These are phyloP conservation scores for Heteromeles arbutifolia DNA, from an alignment of 306 rosid species.

Conservation along the genomic window DNA sequence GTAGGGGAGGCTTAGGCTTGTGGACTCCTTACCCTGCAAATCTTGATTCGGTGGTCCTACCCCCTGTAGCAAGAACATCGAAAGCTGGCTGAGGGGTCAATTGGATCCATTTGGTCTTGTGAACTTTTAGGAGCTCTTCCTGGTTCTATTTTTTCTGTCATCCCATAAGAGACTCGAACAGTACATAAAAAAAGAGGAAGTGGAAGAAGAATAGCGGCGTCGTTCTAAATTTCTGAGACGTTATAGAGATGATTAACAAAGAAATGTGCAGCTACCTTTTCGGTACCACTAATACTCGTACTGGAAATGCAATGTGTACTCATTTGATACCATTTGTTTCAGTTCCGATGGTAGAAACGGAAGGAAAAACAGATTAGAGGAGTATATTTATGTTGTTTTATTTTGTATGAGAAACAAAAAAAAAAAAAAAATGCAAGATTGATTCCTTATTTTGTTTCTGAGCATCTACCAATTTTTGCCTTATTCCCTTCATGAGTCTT, in stretches of 20 bases:
- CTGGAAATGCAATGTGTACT: neutral
- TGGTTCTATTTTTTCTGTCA: slow-evolving; percentile 4
- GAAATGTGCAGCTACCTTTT: neutral
- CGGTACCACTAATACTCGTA: neutral
- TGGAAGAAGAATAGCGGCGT: neutral
- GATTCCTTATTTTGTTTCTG: neutral
- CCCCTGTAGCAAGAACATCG: slow-evolving; percentile 66
- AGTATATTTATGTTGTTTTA: neutral
- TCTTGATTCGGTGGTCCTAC: slow-evolving; percentile 61
- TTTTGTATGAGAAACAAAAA: neutral
- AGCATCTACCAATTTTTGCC: neutral
- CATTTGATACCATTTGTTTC: neutral
- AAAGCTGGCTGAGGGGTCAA: slow-evolving; percentile 76
- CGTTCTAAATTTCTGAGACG: neutral
- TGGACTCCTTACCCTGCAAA: slow-evolving; percentile 85
- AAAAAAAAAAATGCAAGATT: neutral
- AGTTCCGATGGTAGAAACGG: neutral
- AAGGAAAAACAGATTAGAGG: neutral
- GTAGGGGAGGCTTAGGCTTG: slow-evolving; percentile 88
- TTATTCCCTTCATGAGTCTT: neutral
- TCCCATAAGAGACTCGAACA: neutral
- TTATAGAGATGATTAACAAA: neutral
- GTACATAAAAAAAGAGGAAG: neutral
- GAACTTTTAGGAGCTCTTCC: neutral
- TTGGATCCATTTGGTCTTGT: neutral